Evolutionary conservation across 176 grass and related monocot genomes (phyloP).

Genomic region (Lolium rigidum): DNA sequence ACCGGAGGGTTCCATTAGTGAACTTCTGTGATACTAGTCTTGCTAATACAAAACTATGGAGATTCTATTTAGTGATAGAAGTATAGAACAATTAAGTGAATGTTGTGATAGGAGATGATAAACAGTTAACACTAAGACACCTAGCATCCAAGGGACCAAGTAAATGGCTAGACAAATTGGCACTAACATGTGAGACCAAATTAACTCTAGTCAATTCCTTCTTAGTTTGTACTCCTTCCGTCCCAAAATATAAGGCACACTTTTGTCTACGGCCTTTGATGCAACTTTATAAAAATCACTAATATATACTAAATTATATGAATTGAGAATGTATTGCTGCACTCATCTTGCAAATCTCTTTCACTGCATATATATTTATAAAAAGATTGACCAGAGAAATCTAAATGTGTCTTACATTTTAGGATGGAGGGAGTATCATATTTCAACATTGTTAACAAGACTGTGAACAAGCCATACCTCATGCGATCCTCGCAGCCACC

Average conservation of each 20-base stretch:
- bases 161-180: background rate
- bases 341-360: no score
- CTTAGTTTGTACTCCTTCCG: no score
- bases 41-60: background rate
- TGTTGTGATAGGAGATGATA: background rate
- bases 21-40: background rate
- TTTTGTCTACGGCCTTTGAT: no score
- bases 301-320: no score
- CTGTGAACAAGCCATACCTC: constrained; percentile 21
- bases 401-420: no score
- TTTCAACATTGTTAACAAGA: constrained; percentile 23
- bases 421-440: background rate
- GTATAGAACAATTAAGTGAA: background rate
- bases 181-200: background rate
- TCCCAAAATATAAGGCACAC: no score
- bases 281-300: no score
- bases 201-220: background rate
- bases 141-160: background rate
- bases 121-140: background rate
- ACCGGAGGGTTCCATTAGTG: background rate
- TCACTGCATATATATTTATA: no score
- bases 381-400: no score
- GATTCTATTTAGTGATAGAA: background rate
- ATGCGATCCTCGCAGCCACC: background rate
- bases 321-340: no score